Conservation (phyloP, 1,284 basidiomycete species). For the Cryptococcus sp. region DNA sequence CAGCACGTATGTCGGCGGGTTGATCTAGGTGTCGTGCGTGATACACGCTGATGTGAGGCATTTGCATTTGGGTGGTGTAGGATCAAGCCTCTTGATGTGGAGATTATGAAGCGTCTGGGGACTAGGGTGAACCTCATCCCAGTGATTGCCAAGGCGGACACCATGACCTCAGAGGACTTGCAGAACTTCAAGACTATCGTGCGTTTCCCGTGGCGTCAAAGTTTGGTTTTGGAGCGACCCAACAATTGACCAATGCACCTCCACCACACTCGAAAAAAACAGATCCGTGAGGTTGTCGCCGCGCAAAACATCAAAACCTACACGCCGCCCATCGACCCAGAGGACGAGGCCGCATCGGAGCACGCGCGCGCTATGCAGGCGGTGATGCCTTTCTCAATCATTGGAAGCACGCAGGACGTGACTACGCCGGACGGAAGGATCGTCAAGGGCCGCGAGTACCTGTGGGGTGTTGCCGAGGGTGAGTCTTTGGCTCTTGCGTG, state of each 20-base stretch:
- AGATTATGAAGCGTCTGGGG: slow-evolving; percentile 97
- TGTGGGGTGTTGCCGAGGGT: slow-evolving; percentile 99
- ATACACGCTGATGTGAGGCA: not conserved
- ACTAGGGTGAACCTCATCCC: slow-evolving; percentile 96
- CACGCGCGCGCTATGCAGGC: slow-evolving; percentile 79
- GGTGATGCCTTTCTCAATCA: slow-evolving; percentile 97
- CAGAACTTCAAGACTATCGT: slow-evolving; percentile 89
- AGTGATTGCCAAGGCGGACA: slow-evolving; percentile 96
- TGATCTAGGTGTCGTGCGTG: not conserved
- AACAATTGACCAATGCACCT: not conserved
- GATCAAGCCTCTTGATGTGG: slow-evolving; percentile 95
- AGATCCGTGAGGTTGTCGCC: slow-evolving; percentile 85
- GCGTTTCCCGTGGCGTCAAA: slow-evolving; percentile 30
- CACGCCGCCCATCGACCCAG: slow-evolving; percentile 84
- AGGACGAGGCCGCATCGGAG: slow-evolving; percentile 84
- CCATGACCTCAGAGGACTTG: slow-evolving; percentile 89
- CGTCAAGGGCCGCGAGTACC: slow-evolving; percentile 96
- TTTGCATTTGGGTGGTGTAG: slow-evolving; percentile 1
- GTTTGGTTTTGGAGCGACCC: too few species aligned
- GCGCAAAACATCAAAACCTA: slow-evolving; percentile 95
- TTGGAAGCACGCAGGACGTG: slow-evolving; percentile 94
- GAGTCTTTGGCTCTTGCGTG: slow-evolving; percentile 16
- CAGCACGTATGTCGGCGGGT: slow-evolving; percentile 69
- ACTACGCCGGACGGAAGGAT: slow-evolving; percentile 82
- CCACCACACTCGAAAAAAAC: slow-evolving; percentile 41